Conservation (phyloP, 306 rosid genomes). For the Malus domestica region ASM211411v1 NC_041792.1:16628907-16629406, state of each 20-base stretch:
- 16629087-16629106: conserved; percentile 86
- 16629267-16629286: conserved; percentile 98
- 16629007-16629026: conserved; percentile 80
- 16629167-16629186: conserved; percentile 90
- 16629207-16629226: conserved; percentile 93
- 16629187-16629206: conserved; percentile 85
- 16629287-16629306: conserved; percentile 36
- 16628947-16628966: conserved; percentile 84
- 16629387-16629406: background rate
- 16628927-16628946: conserved; percentile 84
- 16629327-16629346: background rate
- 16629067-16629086: conserved; percentile 94
- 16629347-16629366: background rate
- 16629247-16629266: conserved; percentile 95
- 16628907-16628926: conserved; percentile 64
- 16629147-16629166: conserved; percentile 90
- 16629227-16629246: conserved; percentile 91
- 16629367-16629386: background rate
- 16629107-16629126: conserved; percentile 82
- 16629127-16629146: conserved; percentile 91
- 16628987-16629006: conserved; percentile 97
- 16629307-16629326: conserved; percentile 1
- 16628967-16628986: conserved; percentile 89
- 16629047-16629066: conserved; percentile 82
- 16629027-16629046: conserved; percentile 81